These are phyloP conservation scores for Canariomyces notabilis DNA, from an alignment of 2,329 filamentous ascomycete species.

Conservation along the genomic window DNA sequence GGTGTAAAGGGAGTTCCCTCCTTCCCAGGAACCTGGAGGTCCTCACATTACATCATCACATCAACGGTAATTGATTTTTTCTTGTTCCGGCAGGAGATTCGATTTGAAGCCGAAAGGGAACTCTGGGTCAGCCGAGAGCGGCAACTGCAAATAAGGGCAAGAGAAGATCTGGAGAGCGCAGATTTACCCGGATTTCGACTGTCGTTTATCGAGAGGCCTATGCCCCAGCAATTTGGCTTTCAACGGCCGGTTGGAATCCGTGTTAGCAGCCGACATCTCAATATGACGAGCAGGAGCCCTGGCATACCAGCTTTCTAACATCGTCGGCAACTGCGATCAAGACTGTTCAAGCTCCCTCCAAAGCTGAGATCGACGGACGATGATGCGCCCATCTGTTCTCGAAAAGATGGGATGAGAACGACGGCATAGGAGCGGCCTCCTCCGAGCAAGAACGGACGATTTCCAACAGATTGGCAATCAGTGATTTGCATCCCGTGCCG, in stretches of 20 bases:
- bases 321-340: no score
- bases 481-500: conserved; percentile 13
- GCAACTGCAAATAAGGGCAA: conserved; percentile 13
- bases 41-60: conserved; percentile 15
- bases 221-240: conserved; percentile 16
- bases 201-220: conserved; percentile 22
- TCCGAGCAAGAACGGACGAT: conserved; percentile 16
- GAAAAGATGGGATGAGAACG: conserved; percentile 13
- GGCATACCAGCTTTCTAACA: background rate
- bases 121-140: conserved; percentile 19
- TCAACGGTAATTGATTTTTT: conserved; percentile 11
- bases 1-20: conserved; percentile 5
- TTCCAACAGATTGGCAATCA: conserved; percentile 17
- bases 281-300: background rate
- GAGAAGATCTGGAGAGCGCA: conserved; percentile 14
- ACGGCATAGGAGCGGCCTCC: conserved; percentile 8
- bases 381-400: conserved; percentile 19
- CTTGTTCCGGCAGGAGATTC: conserved; percentile 14
- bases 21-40: conserved; percentile 26
- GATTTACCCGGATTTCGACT: conserved; percentile 25
- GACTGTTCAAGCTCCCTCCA: conserved; percentile 7
- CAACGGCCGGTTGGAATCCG: conserved; percentile 9
- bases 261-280: background rate
- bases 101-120: conserved; percentile 24
- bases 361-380: conserved; percentile 20